Evolutionary conservation across 371 early-diverging fungal genomes (phyloP).

Genomic region (Coemansia sp.): DNA sequence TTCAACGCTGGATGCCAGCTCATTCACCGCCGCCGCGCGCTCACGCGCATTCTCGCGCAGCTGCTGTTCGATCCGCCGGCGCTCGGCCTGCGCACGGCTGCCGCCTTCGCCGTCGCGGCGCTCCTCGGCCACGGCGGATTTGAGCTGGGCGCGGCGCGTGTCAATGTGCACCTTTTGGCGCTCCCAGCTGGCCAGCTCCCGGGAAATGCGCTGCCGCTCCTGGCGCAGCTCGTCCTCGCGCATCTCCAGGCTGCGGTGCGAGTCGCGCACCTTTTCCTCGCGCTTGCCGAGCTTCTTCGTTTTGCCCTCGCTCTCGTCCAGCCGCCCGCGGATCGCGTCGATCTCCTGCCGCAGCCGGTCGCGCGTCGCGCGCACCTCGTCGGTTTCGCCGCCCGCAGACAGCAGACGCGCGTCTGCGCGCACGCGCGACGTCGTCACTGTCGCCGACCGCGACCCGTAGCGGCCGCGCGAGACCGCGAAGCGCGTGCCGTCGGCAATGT

Average conservation of each 20-base stretch:
- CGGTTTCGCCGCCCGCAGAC: constrained; percentile 53
- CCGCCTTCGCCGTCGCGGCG: constrained; percentile 27
- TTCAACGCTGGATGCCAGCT: constrained; percentile 53
- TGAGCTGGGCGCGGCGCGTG: constrained; percentile 28
- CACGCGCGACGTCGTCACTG: constrained; percentile 49
- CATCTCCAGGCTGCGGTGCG: constrained; percentile 36
- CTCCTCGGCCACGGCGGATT: constrained; percentile 50
- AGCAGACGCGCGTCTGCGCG: constrained; percentile 51
- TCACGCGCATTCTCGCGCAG: constrained; percentile 55
- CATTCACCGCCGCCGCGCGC: constrained; percentile 55
- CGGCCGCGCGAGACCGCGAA: constrained; percentile 55
- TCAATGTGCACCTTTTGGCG: constrained; percentile 24
- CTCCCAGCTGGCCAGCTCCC: constrained; percentile 15
- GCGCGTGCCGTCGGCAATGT: constrained; percentile 55
- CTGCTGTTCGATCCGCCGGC: constrained; percentile 39
- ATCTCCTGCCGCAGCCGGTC: constrained; percentile 52
- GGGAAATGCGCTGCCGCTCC: constrained; percentile 23
- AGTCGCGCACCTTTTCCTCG: constrained; percentile 44
- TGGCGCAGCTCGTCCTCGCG: constrained; percentile 38
- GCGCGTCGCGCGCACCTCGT: constrained; percentile 39
- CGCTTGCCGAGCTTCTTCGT: constrained; percentile 37
- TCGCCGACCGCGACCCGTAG: constrained; percentile 52
- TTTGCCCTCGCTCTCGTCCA: constrained; percentile 32
- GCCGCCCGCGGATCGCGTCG: constrained; percentile 35
- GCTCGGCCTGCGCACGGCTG: constrained; percentile 11